Evolutionary conservation across 345 rosid species (phyloP).

Genomic region (Dimocarpus longan): DNA sequence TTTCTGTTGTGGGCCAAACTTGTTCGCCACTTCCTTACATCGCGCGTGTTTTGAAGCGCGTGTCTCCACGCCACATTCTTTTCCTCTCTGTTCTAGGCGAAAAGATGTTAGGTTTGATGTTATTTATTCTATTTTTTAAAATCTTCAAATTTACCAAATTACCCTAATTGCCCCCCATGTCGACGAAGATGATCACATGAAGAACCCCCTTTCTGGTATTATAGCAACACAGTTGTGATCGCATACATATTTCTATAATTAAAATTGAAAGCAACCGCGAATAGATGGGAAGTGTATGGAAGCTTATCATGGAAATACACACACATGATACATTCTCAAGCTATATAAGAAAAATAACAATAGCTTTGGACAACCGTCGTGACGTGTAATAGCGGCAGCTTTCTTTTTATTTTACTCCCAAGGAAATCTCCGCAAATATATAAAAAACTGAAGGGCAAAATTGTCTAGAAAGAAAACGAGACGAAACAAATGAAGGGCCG

Average conservation of each 20-base stretch:
- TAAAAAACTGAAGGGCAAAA: conserved; percentile 32
- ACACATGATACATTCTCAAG: neutral
- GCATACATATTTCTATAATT: neutral
- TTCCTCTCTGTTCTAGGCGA: conserved; percentile 23
- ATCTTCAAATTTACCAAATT: conserved; percentile 12
- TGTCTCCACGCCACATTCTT: conserved; percentile 19
- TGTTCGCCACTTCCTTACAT: conserved; percentile 33
- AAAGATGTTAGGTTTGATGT: conserved; percentile 25
- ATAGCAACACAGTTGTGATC: neutral
- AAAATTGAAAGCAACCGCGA: neutral
- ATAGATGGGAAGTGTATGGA: neutral
- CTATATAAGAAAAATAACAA: neutral
- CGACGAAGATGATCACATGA: neutral
- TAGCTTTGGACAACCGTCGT: conserved; percentile 36
- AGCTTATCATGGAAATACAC: neutral
- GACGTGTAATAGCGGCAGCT: conserved; percentile 60
- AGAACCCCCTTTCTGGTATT: neutral
- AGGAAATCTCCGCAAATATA: conserved; percentile 26
- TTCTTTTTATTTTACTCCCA: conserved; percentile 20
- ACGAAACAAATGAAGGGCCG: conserved; percentile 60
- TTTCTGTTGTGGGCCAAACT: conserved; percentile 28
- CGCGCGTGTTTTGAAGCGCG: conserved; percentile 28
- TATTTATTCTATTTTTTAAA: conserved; percentile 7
- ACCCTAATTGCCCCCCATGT: neutral
- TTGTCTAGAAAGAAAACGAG: conserved; percentile 31